Evolutionary conservation across 2,329 filamentous ascomycete genomes (phyloP).

Genomic region (Calonectria pseudoturangicola): DNA sequence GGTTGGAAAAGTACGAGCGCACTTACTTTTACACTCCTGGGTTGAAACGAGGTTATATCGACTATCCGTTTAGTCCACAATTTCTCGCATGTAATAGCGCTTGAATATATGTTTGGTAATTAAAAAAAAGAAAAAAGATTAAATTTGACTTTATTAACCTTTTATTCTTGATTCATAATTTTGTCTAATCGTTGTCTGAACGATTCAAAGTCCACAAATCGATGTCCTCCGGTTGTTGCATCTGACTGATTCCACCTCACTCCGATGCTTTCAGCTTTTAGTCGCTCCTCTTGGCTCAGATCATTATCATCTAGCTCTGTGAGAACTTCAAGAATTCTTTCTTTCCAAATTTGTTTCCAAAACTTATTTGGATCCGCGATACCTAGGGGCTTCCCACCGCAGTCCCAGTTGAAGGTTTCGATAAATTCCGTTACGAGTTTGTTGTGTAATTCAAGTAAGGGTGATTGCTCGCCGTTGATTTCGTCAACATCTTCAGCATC

Average conservation of each 20-base stretch:
- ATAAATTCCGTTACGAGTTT: neutral
- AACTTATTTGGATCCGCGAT: neutral
- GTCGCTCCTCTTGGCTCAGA: neutral
- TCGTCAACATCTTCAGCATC: neutral
- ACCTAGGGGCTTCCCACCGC: neutral
- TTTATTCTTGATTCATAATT: neutral
- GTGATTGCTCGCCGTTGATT: neutral
- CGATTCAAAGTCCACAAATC: neutral
- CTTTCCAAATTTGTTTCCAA: neutral
- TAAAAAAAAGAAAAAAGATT: no score
- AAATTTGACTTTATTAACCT: no score
- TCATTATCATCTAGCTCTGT: neutral
- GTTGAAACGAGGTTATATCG: slow-evolving; percentile 22
- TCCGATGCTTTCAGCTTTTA: neutral
- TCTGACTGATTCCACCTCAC: neutral
- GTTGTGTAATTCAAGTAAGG: neutral
- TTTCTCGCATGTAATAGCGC: slow-evolving; percentile 24
- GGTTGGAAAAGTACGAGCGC: slow-evolving; percentile 54
- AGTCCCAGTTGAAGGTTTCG: neutral
- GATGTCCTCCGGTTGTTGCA: no score
- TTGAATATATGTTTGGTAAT: neutral
- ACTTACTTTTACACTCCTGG: slow-evolving; percentile 55
- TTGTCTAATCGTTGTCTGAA: neutral
- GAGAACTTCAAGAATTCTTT: neutral
- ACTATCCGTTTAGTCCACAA: slow-evolving; percentile 49